Evolutionary conservation across 495 filamentous ascomycete genomes (phyloP).

Genomic region (Beverwykella pulmonaria): DNA sequence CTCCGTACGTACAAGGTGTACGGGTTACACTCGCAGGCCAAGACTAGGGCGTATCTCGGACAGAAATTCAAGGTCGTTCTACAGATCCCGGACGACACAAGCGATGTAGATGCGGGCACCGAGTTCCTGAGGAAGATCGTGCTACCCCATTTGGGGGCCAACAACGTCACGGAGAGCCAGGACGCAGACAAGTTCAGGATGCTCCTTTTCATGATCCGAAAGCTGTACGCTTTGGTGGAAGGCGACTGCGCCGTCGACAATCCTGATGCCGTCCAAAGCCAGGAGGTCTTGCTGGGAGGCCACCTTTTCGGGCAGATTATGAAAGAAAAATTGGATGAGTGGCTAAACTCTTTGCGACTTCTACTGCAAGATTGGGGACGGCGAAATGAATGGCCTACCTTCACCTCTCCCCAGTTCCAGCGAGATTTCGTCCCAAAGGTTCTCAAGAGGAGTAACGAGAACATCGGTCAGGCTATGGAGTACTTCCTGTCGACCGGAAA

Average conservation of each 20-base stretch:
- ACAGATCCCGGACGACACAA: conserved; percentile 74
- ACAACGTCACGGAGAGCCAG: conserved; percentile 76
- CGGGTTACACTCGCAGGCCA: conserved; percentile 71
- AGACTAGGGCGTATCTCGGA: conserved; percentile 81
- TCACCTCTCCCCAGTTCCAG: conserved; percentile 70
- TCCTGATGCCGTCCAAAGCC: conserved; percentile 91
- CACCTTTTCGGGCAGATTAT: conserved; percentile 93
- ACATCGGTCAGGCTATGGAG: conserved; percentile 80
- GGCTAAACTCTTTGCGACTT: conserved; percentile 66
- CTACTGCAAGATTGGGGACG: conserved; percentile 71
- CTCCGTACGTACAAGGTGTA: conserved; percentile 92
- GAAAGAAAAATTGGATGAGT: conserved; percentile 91
- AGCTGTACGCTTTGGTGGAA: conserved; percentile 88
- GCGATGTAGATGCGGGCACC: conserved; percentile 81
- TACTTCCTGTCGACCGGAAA: conserved; percentile 98
- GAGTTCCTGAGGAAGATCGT: conserved; percentile 90
- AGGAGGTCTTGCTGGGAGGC: conserved; percentile 89
- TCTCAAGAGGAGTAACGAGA: conserved; percentile 79
- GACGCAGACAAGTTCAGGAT: conserved; percentile 91
- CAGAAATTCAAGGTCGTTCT: conserved; percentile 86
- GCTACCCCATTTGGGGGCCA: conserved; percentile 82
- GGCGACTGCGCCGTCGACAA: conserved; percentile 93
- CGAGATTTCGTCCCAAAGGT: conserved; percentile 79
- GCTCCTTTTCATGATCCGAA: conserved; percentile 93
- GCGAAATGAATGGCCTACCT: conserved; percentile 62